Evolutionary conservation across 1,284 basidiomycete genomes (phyloP), one percentile per base, ranked within the genome.

Genomic region (Sanguinoderma infundibulare): DNA sequence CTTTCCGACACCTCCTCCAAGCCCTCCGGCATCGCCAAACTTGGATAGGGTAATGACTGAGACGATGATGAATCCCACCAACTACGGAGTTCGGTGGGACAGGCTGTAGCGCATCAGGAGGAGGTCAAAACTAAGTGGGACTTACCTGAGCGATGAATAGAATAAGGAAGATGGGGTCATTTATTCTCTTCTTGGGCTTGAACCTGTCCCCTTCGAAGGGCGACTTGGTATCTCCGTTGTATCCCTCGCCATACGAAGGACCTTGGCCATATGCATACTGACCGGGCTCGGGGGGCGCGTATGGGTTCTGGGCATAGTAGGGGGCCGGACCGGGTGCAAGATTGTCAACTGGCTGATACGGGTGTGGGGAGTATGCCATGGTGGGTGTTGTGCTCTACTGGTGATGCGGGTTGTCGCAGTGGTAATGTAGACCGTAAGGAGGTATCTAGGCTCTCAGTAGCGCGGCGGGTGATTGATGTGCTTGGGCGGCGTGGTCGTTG

Each of bases 91-190:
- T n/a, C 20, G 17, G 36, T 7, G 50, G 22, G 17, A 38, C 12
- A 36, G 12, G 28, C 30, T 9, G 28, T 10, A 5, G 7, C 9
- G n/a, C 17, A 34, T 28, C 14, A 35, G 26, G 14, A 20, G 3
- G 15, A n/a, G 44, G 12, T 6, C 14, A 15, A 24, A 6, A 24
- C n/a, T 22, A 57, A 22, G 28, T 36, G 12, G 10, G 32, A 17
- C 75, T 61, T 67, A 68, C 85, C 77, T 90, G 86, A 1, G 85
- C 77, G 26, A 94, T 75, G 75, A 92, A 94, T 36, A 93, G 72
- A 7, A 91, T 70, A 24, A 93, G 78, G 72, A 92, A 87, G 53
- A 91, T 78, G 3, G 86, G 84, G 73, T 94, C 92, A 63, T 92
- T 91, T 32, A 93, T 75, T 59, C 77, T 81, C 70, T 85, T 89